A percentile compares a stretch with the other conserved stretches of the same genome.
Conservation (phyloP, 768 basidiomycete species). For the Kwoniella pini region DNA sequence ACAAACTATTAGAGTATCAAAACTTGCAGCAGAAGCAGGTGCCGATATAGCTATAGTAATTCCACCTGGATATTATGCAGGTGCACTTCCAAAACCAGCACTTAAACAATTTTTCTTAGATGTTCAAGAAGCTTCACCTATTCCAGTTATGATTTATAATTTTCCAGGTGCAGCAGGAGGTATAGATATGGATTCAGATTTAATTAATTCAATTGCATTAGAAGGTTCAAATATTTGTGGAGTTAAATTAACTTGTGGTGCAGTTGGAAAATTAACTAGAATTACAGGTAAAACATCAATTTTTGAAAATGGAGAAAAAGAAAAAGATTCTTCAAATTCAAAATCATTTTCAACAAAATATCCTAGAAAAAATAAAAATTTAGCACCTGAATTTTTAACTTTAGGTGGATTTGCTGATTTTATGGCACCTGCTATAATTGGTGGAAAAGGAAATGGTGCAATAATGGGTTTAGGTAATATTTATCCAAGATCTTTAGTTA, state of each 20-base stretch:
- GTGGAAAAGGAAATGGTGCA: constrained; percentile 73
- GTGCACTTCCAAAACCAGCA: constrained; percentile 67
- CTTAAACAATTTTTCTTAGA: constrained; percentile 78
- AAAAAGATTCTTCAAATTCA: constrained; percentile 63
- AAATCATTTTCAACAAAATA: no score
- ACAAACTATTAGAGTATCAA: constrained; percentile 73
- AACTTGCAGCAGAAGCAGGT: constrained; percentile 77
- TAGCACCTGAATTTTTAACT: constrained; percentile 72
- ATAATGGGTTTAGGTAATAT: constrained; percentile 88
- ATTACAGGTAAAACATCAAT: constrained; percentile 68
- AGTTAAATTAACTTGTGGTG: constrained; percentile 89
- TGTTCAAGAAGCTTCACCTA: constrained; percentile 73
- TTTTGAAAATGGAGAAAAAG: no score
- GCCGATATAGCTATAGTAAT: constrained; percentile 87
- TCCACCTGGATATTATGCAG: constrained; percentile 81
- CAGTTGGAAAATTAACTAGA: constrained; percentile 86
- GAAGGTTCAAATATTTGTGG: constrained; percentile 78
- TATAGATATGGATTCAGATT: constrained; percentile 86
- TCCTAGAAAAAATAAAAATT: constrained; percentile 63
- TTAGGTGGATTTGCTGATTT: constrained; percentile 86
- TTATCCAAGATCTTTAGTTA: constrained; percentile 61
- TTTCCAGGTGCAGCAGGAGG: constrained; percentile 86
- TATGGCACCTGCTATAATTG: constrained; percentile 69
- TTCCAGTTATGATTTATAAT: constrained; percentile 87
- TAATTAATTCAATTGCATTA: constrained; percentile 74